Evolutionary conservation across 805 yeast genomes (phyloP), one percentile per base, ranked within the genome.

Genomic region (Kodamaea hsintzibuensis): DNA sequence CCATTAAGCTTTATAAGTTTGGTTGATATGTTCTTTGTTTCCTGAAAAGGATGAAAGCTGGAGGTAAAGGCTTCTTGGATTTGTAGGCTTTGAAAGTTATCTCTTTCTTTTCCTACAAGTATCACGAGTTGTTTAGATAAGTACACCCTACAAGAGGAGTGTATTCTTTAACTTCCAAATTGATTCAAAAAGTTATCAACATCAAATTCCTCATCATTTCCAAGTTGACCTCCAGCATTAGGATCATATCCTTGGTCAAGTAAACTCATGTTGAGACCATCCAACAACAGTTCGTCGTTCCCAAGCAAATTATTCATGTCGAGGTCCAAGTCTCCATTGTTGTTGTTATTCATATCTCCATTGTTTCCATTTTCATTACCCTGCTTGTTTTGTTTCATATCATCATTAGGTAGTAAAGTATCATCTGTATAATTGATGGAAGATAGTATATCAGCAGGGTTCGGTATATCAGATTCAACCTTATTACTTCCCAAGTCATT

Each of bases 161-260:
- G 25, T 4, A 22, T 22, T 6, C 6, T 22, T 22, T 40, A 51
- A 51, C 42, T 70, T 7, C 79, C 79, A 59, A 74, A 74, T 57
- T 76, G 79, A 57, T 73, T 73, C 54, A 76, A 67, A 54, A 76
- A 76, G 57, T 67, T 73, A 50, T 76, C 80, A 38, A 76, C 80
- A 55, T 76, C 79, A 60, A 76, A 76, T 51, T 74, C 79, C 52
- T 74, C 79, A 35, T 72, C 76, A 17, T 55, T 60, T n/a, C 57
- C 58, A 13, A 57, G 55, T 14, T 60, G 62, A 12, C 53, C 61
- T 12, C 61, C 65, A 18, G 58, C 60, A n/a, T 51, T 53, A 27
- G 55, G 54, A 30, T 71, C 74, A 27, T 58, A 63, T 7, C 69
- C 73, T 49, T 65, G 70, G 48, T 72, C 76, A 37, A 74, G 60